Base-by-base conservation (phyloP, 2,329 filamentous ascomycete genomes). In the Colletotrichum brevisporum region DNA sequence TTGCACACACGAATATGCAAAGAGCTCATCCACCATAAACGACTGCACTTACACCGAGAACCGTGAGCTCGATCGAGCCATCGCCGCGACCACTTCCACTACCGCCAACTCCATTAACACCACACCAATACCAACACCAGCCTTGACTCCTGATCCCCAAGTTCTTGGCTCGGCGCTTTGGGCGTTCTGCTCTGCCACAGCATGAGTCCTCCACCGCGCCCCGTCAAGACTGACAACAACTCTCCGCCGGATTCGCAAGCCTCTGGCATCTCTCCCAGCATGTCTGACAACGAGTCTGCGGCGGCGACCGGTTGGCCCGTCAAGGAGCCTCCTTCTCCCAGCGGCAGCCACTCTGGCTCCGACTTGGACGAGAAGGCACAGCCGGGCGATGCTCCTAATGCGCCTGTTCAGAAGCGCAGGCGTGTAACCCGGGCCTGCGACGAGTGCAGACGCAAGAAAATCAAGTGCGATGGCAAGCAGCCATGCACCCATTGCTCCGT, bases 401-500 rank as follows among this genome's bases (percentile, higher is more conserved):
- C 84, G 73, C 92, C 91, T 15, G 85, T 92, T 68, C 92, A 94
- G 77, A 95, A 95, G 78, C 87, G 93, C 71, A 86, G 92, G 63
- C 87, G 93, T 76, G 93, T 95, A 52, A 95, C 92, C 21, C 86
- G 93, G 74, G 93, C 93, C 48, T 95, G 93, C 80, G 93, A 94
- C 75, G 92, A 95, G 79, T 95, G 93, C 77, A 88, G 93, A 66
- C 88, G 92, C 73, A 95, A 95, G 79, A 95, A 95, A 81, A 95
- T 95, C 76, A 95, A 95, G 78, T 95, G 92, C 75, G 92, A 95
- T 78, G 93, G 92, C 74, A 94, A 94, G 79, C 92, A 95, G 78
- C 93, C 93, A 10, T 96, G 93, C 81, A 98, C 95, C 0, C 96
- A 98, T 81, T 99, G 96, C 80, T 97, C 95, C 12, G 94, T 98